Evolutionary conservation across 495 filamentous ascomycete genomes (phyloP).

Genomic region (Aspergillus sclerotiicarbonarius): DNA sequence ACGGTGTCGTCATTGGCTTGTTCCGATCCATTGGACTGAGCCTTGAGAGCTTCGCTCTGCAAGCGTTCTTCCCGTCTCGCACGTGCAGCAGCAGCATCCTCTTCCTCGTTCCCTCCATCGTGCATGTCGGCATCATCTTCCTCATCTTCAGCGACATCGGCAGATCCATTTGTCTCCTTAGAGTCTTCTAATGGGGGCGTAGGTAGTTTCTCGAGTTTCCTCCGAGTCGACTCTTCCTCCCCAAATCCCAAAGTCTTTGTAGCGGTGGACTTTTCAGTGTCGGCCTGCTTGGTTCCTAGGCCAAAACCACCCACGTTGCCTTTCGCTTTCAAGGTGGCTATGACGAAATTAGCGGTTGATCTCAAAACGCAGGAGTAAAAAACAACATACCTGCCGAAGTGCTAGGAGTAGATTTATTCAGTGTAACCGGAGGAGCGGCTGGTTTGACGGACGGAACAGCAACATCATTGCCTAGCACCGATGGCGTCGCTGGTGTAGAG

Average conservation of each 20-base stretch:
- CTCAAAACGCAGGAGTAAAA: constrained; percentile 6
- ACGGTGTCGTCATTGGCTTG: constrained; percentile 34
- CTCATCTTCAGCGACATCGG: constrained; percentile 61
- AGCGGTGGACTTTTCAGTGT: constrained; percentile 62
- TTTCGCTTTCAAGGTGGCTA: constrained; percentile 52
- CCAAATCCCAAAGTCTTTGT: constrained; percentile 79
- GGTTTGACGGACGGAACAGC: constrained; percentile 58
- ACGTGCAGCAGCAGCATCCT: constrained; percentile 77
- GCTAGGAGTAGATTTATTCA: constrained; percentile 50
- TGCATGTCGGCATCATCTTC: constrained; percentile 76
- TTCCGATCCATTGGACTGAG: constrained; percentile 26
- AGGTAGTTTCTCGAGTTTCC: constrained; percentile 84
- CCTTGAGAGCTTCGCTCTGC: constrained; percentile 45
- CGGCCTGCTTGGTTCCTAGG: constrained; percentile 63
- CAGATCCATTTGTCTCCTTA: constrained; percentile 59
- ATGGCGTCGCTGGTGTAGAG: constrained; percentile 39
- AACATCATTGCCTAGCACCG: constrained; percentile 61
- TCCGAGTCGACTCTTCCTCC: constrained; percentile 80
- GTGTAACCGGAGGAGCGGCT: constrained; percentile 47
- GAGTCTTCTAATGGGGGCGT: constrained; percentile 63
- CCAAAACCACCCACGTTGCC: constrained; percentile 83
- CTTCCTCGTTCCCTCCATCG: constrained; percentile 79
- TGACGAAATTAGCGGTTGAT: constrained; percentile 15
- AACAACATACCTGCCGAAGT: constrained; percentile 36
- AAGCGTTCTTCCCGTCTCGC: constrained; percentile 70